Percentiles rank a stretch among this genome's conserved stretches.
These are phyloP conservation scores for Trichoderma atroviride DNA, from an alignment of 2,329 filamentous ascomycete species.

Conservation along the genomic window DNA sequence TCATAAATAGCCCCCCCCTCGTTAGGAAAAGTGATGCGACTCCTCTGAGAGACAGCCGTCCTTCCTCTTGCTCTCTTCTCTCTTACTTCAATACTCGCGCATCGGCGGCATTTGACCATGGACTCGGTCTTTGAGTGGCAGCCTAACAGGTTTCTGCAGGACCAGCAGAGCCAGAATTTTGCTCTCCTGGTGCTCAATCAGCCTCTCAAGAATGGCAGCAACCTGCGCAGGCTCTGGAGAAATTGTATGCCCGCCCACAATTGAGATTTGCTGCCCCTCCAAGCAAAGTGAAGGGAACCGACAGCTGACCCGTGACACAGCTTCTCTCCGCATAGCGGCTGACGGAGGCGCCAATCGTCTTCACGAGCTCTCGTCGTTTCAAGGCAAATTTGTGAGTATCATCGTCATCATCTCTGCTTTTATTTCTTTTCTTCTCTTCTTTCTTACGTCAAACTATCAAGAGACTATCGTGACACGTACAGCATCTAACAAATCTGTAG, in stretches of 20 bases:
- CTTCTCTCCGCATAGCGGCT: conserved; percentile 73
- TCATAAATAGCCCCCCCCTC: conserved; percentile 20
- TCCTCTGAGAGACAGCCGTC: neutral
- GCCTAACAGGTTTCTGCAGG: conserved; percentile 43
- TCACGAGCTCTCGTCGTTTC: conserved; percentile 49
- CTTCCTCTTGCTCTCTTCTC: neutral
- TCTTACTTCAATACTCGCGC: neutral
- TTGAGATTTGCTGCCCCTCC: neutral
- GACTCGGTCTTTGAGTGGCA: conserved; percentile 43
- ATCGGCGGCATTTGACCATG: conserved; percentile 28
- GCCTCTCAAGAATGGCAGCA: conserved; percentile 49
- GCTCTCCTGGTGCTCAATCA: conserved; percentile 57
- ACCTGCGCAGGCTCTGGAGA: conserved; percentile 54
- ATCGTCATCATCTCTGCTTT: neutral
- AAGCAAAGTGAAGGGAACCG: neutral
- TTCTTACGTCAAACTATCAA: neutral
- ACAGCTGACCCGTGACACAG: conserved; percentile 44
- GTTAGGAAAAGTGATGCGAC: neutral
- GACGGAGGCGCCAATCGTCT: conserved; percentile 90
- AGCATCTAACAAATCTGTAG: conserved; percentile 36
- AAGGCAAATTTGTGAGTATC: conserved; percentile 47
- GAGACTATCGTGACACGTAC: neutral
- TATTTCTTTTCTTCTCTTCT: neutral
- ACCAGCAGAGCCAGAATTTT: conserved; percentile 41
- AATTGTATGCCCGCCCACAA: conserved; percentile 44